These are phyloP conservation scores for Dentipellis sp. DNA, from an alignment of 768 basidiomycete genomes.

Conservation along the genomic window DNA sequence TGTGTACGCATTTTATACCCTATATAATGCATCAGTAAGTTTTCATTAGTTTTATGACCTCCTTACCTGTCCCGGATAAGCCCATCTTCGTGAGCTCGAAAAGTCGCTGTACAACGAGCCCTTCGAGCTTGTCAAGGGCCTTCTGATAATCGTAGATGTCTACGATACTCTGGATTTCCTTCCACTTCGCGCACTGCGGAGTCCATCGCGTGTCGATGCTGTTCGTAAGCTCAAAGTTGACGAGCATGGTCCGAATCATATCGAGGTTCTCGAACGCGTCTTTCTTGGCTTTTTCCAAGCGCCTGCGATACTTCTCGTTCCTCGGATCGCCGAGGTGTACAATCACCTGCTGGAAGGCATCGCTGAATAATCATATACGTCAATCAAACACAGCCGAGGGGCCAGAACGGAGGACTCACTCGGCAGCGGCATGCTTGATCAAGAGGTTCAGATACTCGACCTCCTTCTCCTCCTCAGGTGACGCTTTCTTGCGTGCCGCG, in stretches of 20 bases:
- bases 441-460: too few relatives aligned
- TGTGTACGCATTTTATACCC: background rate
- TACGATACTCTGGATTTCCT: background rate
- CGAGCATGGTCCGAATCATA: background rate
- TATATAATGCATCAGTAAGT: too few relatives aligned
- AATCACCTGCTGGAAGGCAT: too few relatives aligned
- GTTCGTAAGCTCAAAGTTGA: background rate
- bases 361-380: too few relatives aligned
- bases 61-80: background rate
- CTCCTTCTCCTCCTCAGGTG: too few relatives aligned
- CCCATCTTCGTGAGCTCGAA: background rate
- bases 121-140: background rate
- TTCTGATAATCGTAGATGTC: background rate
- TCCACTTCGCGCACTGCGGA: background rate
- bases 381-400: too few relatives aligned
- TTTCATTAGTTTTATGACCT: background rate
- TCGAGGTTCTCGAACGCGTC: background rate
- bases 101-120: background rate
- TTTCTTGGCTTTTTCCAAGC: background rate
- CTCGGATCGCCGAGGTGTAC: too few relatives aligned
- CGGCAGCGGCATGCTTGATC: too few relatives aligned
- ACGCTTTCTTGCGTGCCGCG: too few relatives aligned
- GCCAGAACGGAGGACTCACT: too few relatives aligned
- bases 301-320: background rate
- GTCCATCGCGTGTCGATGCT: background rate